Base-by-base conservation (phyloP, 2,329 filamentous ascomycete genomes). In the Penicillium sp. region DNA sequence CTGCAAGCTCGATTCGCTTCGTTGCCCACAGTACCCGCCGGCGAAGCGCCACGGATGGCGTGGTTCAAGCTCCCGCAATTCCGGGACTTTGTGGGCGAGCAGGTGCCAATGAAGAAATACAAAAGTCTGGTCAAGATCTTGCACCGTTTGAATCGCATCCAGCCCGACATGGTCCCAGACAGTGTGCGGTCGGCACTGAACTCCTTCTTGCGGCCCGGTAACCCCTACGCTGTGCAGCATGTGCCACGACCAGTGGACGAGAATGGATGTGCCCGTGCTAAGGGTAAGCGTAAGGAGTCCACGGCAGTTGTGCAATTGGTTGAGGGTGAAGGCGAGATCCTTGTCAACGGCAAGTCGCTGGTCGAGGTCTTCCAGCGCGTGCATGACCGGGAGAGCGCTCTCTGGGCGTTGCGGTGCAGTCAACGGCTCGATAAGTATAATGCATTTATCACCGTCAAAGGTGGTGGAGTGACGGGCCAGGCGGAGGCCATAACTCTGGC, bases 351-450 rank as follows among this genome's bases (percentile, higher is more conserved):
- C 45, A 90, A 88, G 69, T 79, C 77, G n/a, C 70, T 98, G 39
- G 77, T 76, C 34, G 77, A 92, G 34, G 81, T 79, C 14, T 98
- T 98, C 63, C 85, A 82, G 22, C 80, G 92, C 23, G 67, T 95
- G 34, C 90, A 98, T 62, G 90, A 98, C 65, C 80, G 92, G 29
- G 92, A 96, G 71, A 95, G 87, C 59, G 90, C 86, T 2, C 71
- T 95, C 3, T 98, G 90, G 90, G 80, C 90, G 6, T 67, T 98
- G 57, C 87, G 89, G 56, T 76, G 80, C 33, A 93, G 88, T 15
- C 74, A 84, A 29, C 75, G 92, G 47, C 67, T 94, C 48, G 88
- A 95, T 72, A 96, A 95, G 66, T 98, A 98, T 73, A 98, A 98
- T 58, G 79, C 95, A 3, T 98, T 87, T 82, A 89, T 82, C 36